Percentiles rank a stretch among this genome's conserved stretches.
These are phyloP conservation scores for Candida golubevii DNA, from an alignment of 805 yeast species.

Conservation along the genomic window DNA sequence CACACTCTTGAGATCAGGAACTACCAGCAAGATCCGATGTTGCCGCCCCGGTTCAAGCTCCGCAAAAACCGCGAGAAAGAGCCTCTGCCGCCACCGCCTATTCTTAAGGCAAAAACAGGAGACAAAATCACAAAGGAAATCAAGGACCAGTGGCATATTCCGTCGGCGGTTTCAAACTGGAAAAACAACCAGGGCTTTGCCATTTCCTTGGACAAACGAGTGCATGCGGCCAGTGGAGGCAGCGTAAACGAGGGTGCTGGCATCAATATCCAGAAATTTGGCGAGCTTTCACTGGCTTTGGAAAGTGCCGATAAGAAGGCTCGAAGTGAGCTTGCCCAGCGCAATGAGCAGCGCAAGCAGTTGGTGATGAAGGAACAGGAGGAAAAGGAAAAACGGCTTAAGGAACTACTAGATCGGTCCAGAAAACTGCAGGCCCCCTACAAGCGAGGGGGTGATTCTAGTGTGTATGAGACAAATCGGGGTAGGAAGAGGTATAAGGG, in stretches of 20 bases:
- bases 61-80: constrained; percentile 64
- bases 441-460: constrained; percentile 7
- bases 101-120: constrained; percentile 49
- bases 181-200: constrained; percentile 90
- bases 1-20: constrained; percentile 63
- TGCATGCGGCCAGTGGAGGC: constrained; percentile 47
- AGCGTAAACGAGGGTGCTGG: constrained; percentile 28
- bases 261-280: constrained; percentile 53
- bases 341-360: constrained; percentile 26
- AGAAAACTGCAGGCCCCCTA: constrained; percentile 18
- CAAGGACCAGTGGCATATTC: constrained; percentile 78
- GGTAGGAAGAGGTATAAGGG: constrained; percentile 12
- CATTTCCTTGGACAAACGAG: constrained; percentile 72
- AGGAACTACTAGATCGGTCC: constrained; percentile 26
- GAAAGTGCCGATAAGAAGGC: constrained; percentile 34
- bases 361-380: constrained; percentile 23
- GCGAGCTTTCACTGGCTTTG: constrained; percentile 65
- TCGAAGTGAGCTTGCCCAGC: constrained; percentile 22
- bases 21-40: constrained; percentile 74
- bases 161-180: constrained; percentile 92
- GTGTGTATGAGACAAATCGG: background rate
- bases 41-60: constrained; percentile 72
- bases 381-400: constrained; percentile 27
- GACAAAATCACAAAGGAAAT: constrained; percentile 65
- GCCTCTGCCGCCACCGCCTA: constrained; percentile 62